Base-by-base conservation (phyloP, 2,329 filamentous ascomycete genomes). In the Fusarium ambrosium region DNA sequence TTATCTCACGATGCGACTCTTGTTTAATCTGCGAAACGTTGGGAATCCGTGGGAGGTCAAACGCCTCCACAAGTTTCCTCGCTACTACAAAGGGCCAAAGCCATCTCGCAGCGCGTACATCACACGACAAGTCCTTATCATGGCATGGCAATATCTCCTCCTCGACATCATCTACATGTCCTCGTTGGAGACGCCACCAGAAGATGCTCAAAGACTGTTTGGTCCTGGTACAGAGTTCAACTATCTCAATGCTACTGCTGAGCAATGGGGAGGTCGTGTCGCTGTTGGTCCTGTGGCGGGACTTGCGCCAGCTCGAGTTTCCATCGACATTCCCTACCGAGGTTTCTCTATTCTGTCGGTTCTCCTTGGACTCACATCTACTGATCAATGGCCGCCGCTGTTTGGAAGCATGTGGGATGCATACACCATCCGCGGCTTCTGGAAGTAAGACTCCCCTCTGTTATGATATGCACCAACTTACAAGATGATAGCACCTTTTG, bases 371-470 rank as follows among this genome's bases (percentile, higher is more conserved):
- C 13, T 56, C 10, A 60, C 62, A 3, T 39, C 37, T n/a, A 55
- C 65, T 2, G 58, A 70, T 27, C 45, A 64, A 14, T 72, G 67
- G 68, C 70, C 70, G 9, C 70, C 70, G 9, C 48, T 72, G 22
- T 72, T 72, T 60, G 70, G 70, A n/a, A 68, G 61, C 24, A 37
- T 68, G 18, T 56, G 48, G 60, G 70, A 72, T 18, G 55, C 60
- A 53, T 72, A 72, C 48, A 72, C 70, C 11, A 61, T 70, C 37
- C 68, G 70, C 29, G 55, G 68, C 3, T 70, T 64, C 55, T 72
- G 70, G 70, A 62, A 62, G 70, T 72, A 51, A 68, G 70, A 59
- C 9, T 24, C 14, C 22, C 34, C 14, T n/a, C 14, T 24, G 18
- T 2, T 8, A 14, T 13, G 20, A 59, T 7, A 18, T 36, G 6